Base-by-base conservation (phyloP, 176 grass and related monocot species). In the Zoysia pacifica region DNA sequence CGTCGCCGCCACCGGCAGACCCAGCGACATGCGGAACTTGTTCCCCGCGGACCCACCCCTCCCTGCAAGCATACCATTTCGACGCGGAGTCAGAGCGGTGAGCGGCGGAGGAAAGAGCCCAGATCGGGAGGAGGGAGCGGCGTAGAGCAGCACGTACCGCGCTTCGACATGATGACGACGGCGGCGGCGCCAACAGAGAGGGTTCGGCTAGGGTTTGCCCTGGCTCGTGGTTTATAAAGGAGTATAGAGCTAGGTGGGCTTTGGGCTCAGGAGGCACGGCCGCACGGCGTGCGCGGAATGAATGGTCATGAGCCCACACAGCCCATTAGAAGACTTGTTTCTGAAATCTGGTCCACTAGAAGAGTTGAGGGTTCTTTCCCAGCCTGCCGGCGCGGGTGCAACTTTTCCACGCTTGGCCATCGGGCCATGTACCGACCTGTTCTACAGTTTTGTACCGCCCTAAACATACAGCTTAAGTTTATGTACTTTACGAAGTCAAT, bases 1-100 rank as follows among this genome's bases (percentile, higher is more conserved):
- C 50, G 80, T 87, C 18, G 80, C 86, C 6, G 86, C 86, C 43
- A 87, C 86, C 6, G 86, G 80, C 12, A 83, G 80, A 72, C 86
- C 80, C 42, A 87, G 79, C 43, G 86, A 83, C 86, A 87, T 83
- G 67, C 80, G 74, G 80, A 87, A 87, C 74, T 87, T 87, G 86
- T 87, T 87, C 74, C 86, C 80, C 36, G 74, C 80, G 9, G 86
- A 37, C 13, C 86, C 86, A 67, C 80, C 86, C 74, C 86, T 83
- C 80, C 75, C 86, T 88, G 67, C 11, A 2, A 12, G 38, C n/a
- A 41, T 9, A 7, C 41, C 13, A 67, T 78, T 65, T 38, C 61
- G 3, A 50, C 50, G n/a, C 1, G 15, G 7, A 8, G 19, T 13
- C 10, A 9, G 3, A 60, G 43, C 0, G 10, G 49, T 7, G 35